These are phyloP conservation scores for Thalassiosira hispida DNA, from an alignment of 352 stramenopile species.

Conservation along the genomic window DNA sequence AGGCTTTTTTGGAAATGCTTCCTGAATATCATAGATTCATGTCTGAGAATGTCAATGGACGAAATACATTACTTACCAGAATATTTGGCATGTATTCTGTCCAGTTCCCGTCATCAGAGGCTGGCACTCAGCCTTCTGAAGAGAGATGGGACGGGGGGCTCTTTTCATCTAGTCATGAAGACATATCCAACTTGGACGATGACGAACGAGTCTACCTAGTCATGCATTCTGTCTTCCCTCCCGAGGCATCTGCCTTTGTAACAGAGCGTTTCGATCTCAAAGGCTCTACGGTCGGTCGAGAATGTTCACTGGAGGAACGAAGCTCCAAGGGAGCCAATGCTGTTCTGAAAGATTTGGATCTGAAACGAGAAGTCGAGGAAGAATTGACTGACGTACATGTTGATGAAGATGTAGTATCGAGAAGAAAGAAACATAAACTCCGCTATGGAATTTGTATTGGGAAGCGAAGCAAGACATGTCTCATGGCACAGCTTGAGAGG, in stretches of 20 bases:
- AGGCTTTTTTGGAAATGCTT: conserved; percentile 73
- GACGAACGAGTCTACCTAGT: conserved; percentile 76
- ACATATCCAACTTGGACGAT: conserved; percentile 19
- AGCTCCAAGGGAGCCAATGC: conserved; percentile 65
- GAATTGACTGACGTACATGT: conserved; percentile 35
- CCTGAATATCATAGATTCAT: conserved; percentile 79
- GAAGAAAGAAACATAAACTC: conserved; percentile 3
- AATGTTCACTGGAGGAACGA: conserved; percentile 74
- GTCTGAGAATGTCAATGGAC: conserved; percentile 54
- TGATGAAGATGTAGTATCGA: background rate
- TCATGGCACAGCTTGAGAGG: conserved; percentile 75
- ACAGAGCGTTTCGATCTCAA: conserved; percentile 83
- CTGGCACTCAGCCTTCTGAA: background rate
- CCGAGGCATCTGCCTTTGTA: conserved; percentile 69
- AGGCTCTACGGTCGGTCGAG: conserved; percentile 78
- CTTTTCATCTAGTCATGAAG: conserved; percentile 32
- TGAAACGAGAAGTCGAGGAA: conserved; percentile 65
- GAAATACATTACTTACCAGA: conserved; percentile 70
- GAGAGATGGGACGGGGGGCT: conserved; percentile 42
- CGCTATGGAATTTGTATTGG: conserved; percentile 74
- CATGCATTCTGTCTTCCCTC: conserved; percentile 83
- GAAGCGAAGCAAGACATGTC: conserved; percentile 52
- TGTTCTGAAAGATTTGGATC: conserved; percentile 83
- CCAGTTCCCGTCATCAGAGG: conserved; percentile 36
- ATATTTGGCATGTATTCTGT: conserved; percentile 83